Conservation (phyloP, 805 yeast genomes). For the Pichia scutulata region DNA sequence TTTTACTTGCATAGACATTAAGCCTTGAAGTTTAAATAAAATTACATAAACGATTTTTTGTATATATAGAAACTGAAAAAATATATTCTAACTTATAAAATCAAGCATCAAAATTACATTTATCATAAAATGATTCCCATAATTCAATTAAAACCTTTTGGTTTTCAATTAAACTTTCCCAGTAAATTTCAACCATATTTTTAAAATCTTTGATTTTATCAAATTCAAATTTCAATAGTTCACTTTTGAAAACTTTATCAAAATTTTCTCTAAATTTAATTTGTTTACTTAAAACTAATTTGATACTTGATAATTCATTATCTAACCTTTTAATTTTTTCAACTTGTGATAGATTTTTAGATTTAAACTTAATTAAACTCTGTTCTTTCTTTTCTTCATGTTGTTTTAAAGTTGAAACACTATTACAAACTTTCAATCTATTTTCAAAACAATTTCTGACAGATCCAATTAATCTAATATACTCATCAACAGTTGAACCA, state of each 20-base stretch:
- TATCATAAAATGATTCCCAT: conserved; percentile 84
- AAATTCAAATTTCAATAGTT: conserved; percentile 60
- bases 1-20: conserved; percentile 39
- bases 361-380: conserved; percentile 35
- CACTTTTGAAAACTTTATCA: conserved; percentile 57
- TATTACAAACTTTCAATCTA: conserved; percentile 49
- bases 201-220: conserved; percentile 80
- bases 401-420: conserved; percentile 37
- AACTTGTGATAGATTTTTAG: conserved; percentile 41
- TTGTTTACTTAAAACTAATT: conserved; percentile 44
- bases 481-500: conserved; percentile 84
- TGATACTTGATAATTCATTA: conserved; percentile 50
- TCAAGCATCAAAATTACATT: conserved; percentile 25
- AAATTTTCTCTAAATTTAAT: conserved; percentile 57
- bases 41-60: background rate
- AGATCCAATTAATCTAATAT: conserved; percentile 68
- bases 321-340: conserved; percentile 56
- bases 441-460: conserved; percentile 67
- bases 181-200: conserved; percentile 79
- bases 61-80: background rate
- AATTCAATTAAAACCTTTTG: conserved; percentile 86
- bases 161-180: conserved; percentile 84
- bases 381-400: conserved; percentile 39
- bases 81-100: background rate
- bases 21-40: background rate